Conservation (phyloP, 225 moss, liverwort and hornwort genomes). For the Pseudisothecium myosuroides region DNA sequence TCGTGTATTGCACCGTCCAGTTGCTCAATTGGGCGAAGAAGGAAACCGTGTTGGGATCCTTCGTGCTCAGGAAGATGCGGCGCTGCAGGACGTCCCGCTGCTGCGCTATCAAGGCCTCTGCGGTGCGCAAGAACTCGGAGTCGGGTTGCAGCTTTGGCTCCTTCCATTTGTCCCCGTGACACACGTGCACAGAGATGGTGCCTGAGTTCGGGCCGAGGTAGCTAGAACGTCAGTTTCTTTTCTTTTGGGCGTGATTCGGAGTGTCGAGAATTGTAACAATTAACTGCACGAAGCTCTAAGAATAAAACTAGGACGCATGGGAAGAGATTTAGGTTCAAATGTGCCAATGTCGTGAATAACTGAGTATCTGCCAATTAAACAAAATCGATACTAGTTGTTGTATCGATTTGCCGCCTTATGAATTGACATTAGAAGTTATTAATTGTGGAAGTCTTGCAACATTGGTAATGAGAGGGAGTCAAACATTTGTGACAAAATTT, state of each 20-base stretch:
- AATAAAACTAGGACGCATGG: neutral
- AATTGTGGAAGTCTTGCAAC: neutral
- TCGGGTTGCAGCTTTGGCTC: neutral
- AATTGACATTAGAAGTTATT: neutral
- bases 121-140: neutral
- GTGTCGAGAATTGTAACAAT: neutral
- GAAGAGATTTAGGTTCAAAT: neutral
- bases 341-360: neutral
- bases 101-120: neutral
- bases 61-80: constrained; percentile 15
- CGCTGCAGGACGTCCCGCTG: neutral
- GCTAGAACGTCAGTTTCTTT: neutral
- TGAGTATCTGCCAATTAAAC: neutral
- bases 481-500: neutral
- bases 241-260: neutral
- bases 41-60: constrained; percentile 2
- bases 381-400: neutral
- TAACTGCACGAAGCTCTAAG: neutral
- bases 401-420: neutral
- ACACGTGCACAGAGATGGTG: constrained; percentile 11
- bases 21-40: neutral
- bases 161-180: constrained; percentile 21
- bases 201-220: neutral
- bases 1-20: constrained; percentile 6
- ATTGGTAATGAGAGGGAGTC: neutral